A percentile compares a stretch with the other conserved stretches of the same genome.
Conservation (phyloP, 192 early-diverging fungal species). For the Ambispora gerdemannii region DNA sequence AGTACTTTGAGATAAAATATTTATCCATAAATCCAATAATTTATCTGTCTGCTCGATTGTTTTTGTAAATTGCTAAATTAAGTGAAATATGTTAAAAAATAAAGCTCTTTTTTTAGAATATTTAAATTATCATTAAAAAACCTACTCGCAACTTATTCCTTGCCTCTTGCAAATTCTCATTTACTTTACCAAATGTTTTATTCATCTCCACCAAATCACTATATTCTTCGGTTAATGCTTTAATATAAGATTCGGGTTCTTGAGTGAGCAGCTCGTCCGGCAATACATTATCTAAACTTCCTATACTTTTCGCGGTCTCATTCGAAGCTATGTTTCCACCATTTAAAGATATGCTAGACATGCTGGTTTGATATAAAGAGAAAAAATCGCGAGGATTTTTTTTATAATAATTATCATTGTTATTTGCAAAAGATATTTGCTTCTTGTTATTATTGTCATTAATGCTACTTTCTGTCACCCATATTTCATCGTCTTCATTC, state of each 20-base stretch:
- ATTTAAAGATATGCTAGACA: neutral
- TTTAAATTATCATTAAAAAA: neutral
- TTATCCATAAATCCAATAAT: conserved; percentile 45
- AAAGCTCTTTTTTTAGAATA: neutral
- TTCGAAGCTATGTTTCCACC: neutral
- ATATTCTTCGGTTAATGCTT: conserved; percentile 3
- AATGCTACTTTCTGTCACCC: neutral
- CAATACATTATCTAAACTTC: neutral
- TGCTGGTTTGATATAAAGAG: too few species aligned
- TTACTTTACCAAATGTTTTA: conserved; percentile 16
- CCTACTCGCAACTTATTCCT: conserved; percentile 16
- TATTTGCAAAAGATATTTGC: neutral
- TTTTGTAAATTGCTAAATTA: conserved; percentile 31
- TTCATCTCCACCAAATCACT: conserved; percentile 12
- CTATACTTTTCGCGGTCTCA: neutral
- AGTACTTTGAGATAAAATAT: conserved; percentile 39
- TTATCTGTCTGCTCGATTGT: conserved; percentile 42
- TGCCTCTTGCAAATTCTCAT: conserved; percentile 16
- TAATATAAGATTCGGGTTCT: neutral
- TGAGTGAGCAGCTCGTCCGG: conserved; percentile 11
- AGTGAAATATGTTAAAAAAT: neutral
- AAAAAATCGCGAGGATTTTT: too few species aligned
- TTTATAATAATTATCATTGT: neutral
- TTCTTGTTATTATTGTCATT: neutral
- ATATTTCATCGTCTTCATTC: neutral